phyloP scores from a whole-genome alignment of 768 basidiomycete species.

The Amylocystis lapponica region DNA sequence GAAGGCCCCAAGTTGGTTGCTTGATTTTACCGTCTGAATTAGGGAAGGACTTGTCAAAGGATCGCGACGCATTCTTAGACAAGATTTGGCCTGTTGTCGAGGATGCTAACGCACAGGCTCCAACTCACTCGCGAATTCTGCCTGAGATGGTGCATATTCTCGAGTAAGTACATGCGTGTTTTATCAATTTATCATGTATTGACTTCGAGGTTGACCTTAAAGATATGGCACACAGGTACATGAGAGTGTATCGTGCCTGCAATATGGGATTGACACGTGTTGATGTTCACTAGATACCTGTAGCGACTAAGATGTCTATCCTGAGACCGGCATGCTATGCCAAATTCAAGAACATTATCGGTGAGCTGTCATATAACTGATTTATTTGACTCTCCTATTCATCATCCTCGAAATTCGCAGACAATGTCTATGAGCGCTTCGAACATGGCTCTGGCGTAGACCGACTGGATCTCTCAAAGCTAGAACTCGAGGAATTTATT shows the following conservation, averaged over 20 bases:
- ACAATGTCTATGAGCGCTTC: slow-evolving; percentile 34
- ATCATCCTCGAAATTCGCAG: slow-evolving; percentile 8
- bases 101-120: slow-evolving; percentile 45
- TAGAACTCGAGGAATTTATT: slow-evolving; percentile 33
- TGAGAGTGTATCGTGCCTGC: not conserved
- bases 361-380: slow-evolving; percentile 18
- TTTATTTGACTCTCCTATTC: not conserved
- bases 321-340: slow-evolving; percentile 45
- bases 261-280: no score
- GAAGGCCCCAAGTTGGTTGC: slow-evolving; percentile 42
- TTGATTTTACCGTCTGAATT: slow-evolving; percentile 46
- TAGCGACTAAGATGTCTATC: slow-evolving; percentile 47
- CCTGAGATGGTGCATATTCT: slow-evolving; percentile 47
- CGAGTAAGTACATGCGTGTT: slow-evolving; percentile 23
- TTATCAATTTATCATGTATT: not conserved
- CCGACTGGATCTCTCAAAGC: slow-evolving; percentile 19
- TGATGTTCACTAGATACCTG: slow-evolving; percentile 41
- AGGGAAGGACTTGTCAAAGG: slow-evolving; percentile 20
- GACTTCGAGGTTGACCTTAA: not conserved
- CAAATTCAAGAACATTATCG: slow-evolving; percentile 42
- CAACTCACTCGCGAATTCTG: slow-evolving; percentile 45
- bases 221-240: slow-evolving; percentile 28
- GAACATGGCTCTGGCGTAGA: slow-evolving; percentile 32
- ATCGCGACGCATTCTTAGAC: slow-evolving; percentile 22
- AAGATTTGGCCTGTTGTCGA: slow-evolving; percentile 40